Evolutionary conservation across 805 yeast genomes (phyloP).

Genomic region (Teunomyces funiuensis): DNA sequence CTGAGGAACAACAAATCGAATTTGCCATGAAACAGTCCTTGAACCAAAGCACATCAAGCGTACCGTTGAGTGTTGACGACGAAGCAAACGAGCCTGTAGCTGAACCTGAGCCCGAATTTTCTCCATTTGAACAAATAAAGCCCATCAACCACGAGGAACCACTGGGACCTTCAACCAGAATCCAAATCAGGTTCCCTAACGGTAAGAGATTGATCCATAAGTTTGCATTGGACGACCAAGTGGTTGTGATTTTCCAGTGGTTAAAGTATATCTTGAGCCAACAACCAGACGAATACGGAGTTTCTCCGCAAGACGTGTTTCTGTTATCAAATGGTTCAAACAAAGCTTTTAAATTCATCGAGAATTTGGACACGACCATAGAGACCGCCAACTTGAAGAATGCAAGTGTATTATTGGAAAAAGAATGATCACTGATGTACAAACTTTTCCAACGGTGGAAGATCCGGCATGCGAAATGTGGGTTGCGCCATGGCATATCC

Average conservation of each 20-base stretch:
- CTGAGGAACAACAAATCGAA: constrained; percentile 84
- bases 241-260: constrained; percentile 59
- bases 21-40: constrained; percentile 71
- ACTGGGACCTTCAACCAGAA: constrained; percentile 61
- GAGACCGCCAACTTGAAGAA: constrained; percentile 78
- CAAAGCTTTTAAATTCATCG: constrained; percentile 53
- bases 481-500: not conserved
- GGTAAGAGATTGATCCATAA: constrained; percentile 81
- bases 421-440: constrained; percentile 6
- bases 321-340: constrained; percentile 34
- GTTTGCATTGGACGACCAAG: constrained; percentile 58
- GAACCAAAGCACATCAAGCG: constrained; percentile 26
- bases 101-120: constrained; percentile 18
- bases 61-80: constrained; percentile 10
- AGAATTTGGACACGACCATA: constrained; percentile 56
- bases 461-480: constrained; percentile 4
- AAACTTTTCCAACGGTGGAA: constrained; percentile 28
- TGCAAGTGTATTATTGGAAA: constrained; percentile 74
- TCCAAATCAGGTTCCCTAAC: constrained; percentile 85
- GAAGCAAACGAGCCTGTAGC: constrained; percentile 12
- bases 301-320: constrained; percentile 40
- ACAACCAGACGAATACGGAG: constrained; percentile 48
- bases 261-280: constrained; percentile 58
- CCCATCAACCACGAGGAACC: constrained; percentile 67
- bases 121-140: constrained; percentile 49